Evolutionary conservation across 2,329 filamentous ascomycete species (phyloP).

Genomic region (Cladorrhinum sp.): DNA sequence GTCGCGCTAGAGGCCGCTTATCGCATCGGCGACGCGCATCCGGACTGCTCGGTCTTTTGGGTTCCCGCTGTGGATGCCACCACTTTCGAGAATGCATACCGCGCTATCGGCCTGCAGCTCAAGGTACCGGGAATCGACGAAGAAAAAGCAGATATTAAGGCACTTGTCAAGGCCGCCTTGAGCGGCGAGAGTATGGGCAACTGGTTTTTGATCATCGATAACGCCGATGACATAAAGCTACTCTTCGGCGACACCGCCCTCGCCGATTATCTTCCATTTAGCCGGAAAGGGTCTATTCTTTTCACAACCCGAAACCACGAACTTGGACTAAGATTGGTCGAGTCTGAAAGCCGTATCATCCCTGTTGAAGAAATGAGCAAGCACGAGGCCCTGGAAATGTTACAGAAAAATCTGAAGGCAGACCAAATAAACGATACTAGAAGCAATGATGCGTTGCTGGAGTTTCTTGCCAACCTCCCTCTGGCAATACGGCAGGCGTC

Average conservation of each 20-base stretch:
- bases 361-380: constrained; percentile 24
- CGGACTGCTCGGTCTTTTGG: constrained; percentile 42
- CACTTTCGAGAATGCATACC: constrained; percentile 37
- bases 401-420: constrained; percentile 21
- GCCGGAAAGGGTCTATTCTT: constrained; percentile 30
- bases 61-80: constrained; percentile 31
- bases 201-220: constrained; percentile 47
- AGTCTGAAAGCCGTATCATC: constrained; percentile 23
- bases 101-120: constrained; percentile 32
- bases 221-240: constrained; percentile 39
- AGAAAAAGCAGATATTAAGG: constrained; percentile 35
- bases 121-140: constrained; percentile 31
- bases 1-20: constrained; percentile 37
- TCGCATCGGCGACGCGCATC: constrained; percentile 25
- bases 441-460: constrained; percentile 29
- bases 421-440: constrained; percentile 23
- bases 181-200: constrained; percentile 26
- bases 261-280: constrained; percentile 32
- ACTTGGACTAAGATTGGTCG: constrained; percentile 13
- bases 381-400: constrained; percentile 25
- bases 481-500: constrained; percentile 38
- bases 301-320: constrained; percentile 30
- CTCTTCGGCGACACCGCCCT: constrained; percentile 27
- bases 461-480: constrained; percentile 32
- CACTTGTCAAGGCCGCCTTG: constrained; percentile 35